Evolutionary conservation across 257 asterid genomes (phyloP).

Genomic region (Henckelia pumila): DNA sequence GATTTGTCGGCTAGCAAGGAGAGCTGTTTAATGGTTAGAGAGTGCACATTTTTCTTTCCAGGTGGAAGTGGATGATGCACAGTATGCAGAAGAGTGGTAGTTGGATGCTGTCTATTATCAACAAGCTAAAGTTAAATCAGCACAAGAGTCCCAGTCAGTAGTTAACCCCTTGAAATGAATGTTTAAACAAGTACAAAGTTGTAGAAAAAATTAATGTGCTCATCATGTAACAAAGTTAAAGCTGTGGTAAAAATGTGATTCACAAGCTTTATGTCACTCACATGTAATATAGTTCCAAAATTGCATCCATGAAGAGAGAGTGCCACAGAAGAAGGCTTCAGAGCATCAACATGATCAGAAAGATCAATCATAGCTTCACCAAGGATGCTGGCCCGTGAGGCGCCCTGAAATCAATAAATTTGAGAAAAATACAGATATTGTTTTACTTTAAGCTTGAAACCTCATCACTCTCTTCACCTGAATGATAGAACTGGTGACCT

Average conservation of each 20-base stretch:
- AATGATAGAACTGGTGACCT: no score
- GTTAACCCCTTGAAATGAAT: neutral
- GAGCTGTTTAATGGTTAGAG: neutral
- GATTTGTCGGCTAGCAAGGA: neutral
- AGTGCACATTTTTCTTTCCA: neutral
- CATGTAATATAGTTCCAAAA: constrained; percentile 83
- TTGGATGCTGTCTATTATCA: neutral
- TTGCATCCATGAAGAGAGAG: constrained; percentile 85
- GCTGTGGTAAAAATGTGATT: constrained; percentile 1
- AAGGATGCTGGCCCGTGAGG: constrained; percentile 87
- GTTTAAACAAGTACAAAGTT: neutral
- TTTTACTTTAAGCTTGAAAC: neutral
- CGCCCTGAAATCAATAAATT: constrained; percentile 59
- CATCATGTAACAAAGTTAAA: neutral
- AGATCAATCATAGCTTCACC: constrained; percentile 91
- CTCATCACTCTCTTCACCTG: no score
- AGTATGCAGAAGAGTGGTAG: neutral
- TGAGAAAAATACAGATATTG: constrained; percentile 15
- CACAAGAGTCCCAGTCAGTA: neutral
- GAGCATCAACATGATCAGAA: constrained; percentile 86
- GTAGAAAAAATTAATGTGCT: neutral
- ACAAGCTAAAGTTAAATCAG: constrained; percentile 4
- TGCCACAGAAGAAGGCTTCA: constrained; percentile 68
- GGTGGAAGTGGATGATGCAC: neutral
- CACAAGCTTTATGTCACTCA: constrained; percentile 34